Conservation (phyloP, 2,329 filamentous ascomycete species). For the Colletotrichum spinosum region DNA sequence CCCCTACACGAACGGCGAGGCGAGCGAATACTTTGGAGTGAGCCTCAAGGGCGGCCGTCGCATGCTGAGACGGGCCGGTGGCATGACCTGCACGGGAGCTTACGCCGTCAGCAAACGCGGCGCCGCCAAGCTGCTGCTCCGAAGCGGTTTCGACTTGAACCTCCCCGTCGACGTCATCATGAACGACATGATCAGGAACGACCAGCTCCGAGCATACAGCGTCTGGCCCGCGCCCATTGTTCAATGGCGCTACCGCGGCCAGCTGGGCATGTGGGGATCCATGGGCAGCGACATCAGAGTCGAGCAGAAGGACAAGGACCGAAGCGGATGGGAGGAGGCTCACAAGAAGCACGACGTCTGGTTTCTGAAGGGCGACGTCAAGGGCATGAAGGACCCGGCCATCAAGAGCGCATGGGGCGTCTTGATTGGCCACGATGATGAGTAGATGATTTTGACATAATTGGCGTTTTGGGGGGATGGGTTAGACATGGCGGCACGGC, state of each 20-base stretch:
- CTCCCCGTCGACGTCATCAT: constrained; percentile 44
- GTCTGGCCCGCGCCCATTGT: constrained; percentile 42
- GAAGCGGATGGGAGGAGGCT: constrained; percentile 19
- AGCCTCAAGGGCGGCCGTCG: constrained; percentile 39
- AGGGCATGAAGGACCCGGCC: constrained; percentile 11
- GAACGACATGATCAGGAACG: constrained; percentile 37
- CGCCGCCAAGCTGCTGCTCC: constrained; percentile 43
- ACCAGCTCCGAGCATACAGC: constrained; percentile 41
- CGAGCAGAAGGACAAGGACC: constrained; percentile 33
- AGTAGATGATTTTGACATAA: constrained; percentile 1
- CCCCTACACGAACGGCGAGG: constrained; percentile 11
- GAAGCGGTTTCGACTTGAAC: constrained; percentile 41
- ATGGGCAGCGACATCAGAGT: constrained; percentile 42
- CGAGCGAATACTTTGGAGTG: constrained; percentile 38
- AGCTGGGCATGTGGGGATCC: constrained; percentile 41
- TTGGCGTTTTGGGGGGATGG: neutral
- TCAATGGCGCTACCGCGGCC: constrained; percentile 42
- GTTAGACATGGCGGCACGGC: no score
- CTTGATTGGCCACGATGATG: constrained; percentile 15
- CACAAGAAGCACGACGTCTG: constrained; percentile 24
- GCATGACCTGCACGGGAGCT: constrained; percentile 42
- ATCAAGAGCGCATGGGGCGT: constrained; percentile 18
- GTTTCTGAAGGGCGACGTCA: constrained; percentile 17
- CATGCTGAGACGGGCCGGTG: constrained; percentile 40
- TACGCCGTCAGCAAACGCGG: constrained; percentile 44